These are phyloP conservation scores for Hippophae tibetana DNA, from an alignment of 306 rosid species.

Conservation along the genomic window DNA sequence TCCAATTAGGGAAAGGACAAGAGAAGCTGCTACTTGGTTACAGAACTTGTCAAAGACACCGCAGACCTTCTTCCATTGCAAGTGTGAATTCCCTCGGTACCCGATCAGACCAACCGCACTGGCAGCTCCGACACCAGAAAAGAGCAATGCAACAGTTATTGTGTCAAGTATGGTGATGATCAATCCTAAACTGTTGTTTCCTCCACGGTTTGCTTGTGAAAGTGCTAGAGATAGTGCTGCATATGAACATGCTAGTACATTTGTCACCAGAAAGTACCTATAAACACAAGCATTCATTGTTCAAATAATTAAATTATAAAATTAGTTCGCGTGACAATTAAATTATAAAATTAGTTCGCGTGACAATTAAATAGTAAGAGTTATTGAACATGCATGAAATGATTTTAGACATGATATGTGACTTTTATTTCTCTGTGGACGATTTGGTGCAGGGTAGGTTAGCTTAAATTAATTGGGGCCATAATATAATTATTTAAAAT, in stretches of 20 bases:
- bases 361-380: too few species aligned
- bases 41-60: slow-evolving; percentile 51
- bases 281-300: neutral
- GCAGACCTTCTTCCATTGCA: slow-evolving; percentile 74
- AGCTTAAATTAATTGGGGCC: too few species aligned
- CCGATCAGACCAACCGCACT: slow-evolving; percentile 44
- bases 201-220: slow-evolving; percentile 20
- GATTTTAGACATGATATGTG: too few species aligned
- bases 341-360: too few species aligned
- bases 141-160: slow-evolving; percentile 57
- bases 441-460: too few species aligned
- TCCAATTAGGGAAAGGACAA: slow-evolving; percentile 36
- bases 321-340: too few species aligned
- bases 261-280: slow-evolving; percentile 57
- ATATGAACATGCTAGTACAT: slow-evolving; percentile 50
- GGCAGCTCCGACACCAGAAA: slow-evolving; percentile 58
- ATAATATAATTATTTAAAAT: too few species aligned
- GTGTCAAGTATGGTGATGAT: slow-evolving; percentile 31
- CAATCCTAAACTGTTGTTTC: slow-evolving; percentile 12
- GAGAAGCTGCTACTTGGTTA: slow-evolving; percentile 29
- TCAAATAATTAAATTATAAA: neutral
- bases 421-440: too few species aligned
- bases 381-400: too few species aligned
- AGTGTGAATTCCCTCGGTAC: slow-evolving; percentile 57
- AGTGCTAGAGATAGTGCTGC: slow-evolving; percentile 38